Evolutionary conservation across 306 rosid species (phyloP), one percentile per base, ranked within the genome.

Genomic region (Trichosanthes cucumerina): DNA sequence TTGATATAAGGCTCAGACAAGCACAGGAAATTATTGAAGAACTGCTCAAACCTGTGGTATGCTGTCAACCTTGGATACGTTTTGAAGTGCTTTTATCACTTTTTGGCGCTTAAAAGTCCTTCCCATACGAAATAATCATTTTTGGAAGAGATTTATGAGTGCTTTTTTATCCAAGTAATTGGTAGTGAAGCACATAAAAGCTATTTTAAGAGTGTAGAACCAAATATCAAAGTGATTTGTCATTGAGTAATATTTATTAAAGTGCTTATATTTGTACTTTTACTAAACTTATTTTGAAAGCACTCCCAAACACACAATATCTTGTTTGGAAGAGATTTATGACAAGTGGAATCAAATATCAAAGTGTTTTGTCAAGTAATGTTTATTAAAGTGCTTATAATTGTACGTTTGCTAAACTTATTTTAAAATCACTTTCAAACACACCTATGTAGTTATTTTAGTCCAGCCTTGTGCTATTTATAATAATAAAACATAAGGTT

Each of bases 21-120:
- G 98, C 98, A 11, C 98, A 91, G 78, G 98, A 93, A 85, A 90
- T 93, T 76, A 93, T 93, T 8, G 97, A 93, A 86, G 97, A 93
- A 87, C 84, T 93, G 81, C 98, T 93, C 86, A 93, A 93, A 85
- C 98, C 98, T 62, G 98, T 93, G 91, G 98, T 93, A 85, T 81
- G 36, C 34, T 80, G 77, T 38, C 16, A 0, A 65, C 49, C 9
- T 65, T 64, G 18, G 73, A 19, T 65, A 36, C 1, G 4, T 36
- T 65, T 36, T 36, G 8, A 2, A 65, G 3, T 36, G 26, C 46
- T 65, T 64, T 34, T 16, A 12, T 65, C 28, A 38, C 14, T 7
- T 0, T 36, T 65, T 10, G 9, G 23, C 9, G 6, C 73, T 65
- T 7, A 7, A 33, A 36, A 16, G 70, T 15, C 33, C 24, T 33